phyloP scores from a whole-genome alignment of 768 basidiomycete species.

The Leccinum imitatum region DNA sequence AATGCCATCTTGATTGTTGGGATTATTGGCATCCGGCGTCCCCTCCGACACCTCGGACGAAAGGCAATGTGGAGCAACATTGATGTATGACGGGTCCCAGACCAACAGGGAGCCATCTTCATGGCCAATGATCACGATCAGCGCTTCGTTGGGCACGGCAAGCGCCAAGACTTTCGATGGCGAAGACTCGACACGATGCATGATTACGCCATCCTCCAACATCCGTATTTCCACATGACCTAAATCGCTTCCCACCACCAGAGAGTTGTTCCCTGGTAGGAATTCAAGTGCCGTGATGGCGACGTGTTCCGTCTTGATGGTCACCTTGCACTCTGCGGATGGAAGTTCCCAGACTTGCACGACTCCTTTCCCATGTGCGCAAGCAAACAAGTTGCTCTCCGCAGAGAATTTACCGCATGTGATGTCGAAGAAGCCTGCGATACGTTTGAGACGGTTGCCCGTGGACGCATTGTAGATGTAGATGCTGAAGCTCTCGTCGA shows the following conservation, averaged over 20 bases:
- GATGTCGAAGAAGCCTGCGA: conserved; percentile 16
- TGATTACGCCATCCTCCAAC: conserved; percentile 12
- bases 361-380: conserved; percentile 17
- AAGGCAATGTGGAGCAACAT: conserved; percentile 9
- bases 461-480: conserved; percentile 17
- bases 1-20: conserved; percentile 1
- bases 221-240: conserved; percentile 16
- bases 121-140: conserved; percentile 14
- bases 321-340: conserved; percentile 7
- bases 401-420: conserved; percentile 14
- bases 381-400: conserved; percentile 13
- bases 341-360: conserved; percentile 21
- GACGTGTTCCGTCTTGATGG: conserved; percentile 11
- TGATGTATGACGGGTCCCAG: conserved; percentile 14
- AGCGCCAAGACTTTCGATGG: conserved; percentile 12
- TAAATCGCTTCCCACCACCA: conserved; percentile 12
- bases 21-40: not conserved
- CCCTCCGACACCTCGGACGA: not conserved
- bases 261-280: conserved; percentile 7
- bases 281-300: conserved; percentile 15
- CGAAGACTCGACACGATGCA: conserved; percentile 8
- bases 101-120: conserved; percentile 17
- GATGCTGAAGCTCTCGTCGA: conserved; percentile 16
- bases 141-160: conserved; percentile 8
- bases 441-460: conserved; percentile 16